phyloP scores from a whole-genome alignment of 1,284 basidiomycete genomes.

The Trichosporon faecale region DNA sequence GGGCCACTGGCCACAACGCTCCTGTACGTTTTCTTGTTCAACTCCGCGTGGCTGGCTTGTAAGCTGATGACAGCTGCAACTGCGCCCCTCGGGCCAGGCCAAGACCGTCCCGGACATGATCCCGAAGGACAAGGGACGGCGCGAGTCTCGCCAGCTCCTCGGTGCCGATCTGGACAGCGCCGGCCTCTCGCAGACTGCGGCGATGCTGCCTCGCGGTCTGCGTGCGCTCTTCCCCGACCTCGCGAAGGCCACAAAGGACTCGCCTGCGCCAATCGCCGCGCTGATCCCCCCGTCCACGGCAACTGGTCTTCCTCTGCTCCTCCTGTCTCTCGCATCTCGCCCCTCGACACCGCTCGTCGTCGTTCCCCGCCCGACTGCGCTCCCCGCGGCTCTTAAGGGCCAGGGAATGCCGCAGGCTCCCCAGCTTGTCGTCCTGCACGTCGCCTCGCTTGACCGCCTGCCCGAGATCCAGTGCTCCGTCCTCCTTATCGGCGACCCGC shows the following conservation, averaged over 20 bases:
- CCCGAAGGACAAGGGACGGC: not conserved
- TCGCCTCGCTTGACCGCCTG: slow-evolving; percentile 23
- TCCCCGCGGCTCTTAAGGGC: slow-evolving; percentile 27
- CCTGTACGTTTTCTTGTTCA: slow-evolving; percentile 35
- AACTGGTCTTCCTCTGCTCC: slow-evolving; percentile 38
- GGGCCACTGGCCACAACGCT: slow-evolving; percentile 51
- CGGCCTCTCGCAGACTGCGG: slow-evolving; percentile 37
- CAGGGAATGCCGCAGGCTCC: slow-evolving; percentile 24
- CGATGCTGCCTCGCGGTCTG: slow-evolving; percentile 40
- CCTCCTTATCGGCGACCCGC: slow-evolving; percentile 39
- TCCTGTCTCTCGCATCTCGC: slow-evolving; percentile 37
- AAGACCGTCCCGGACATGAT: slow-evolving; percentile 33
- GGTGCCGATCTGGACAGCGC: slow-evolving; percentile 19
- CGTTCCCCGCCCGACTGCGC: slow-evolving; percentile 31
- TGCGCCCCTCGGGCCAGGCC: slow-evolving; percentile 44
- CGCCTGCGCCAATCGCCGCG: slow-evolving; percentile 32
- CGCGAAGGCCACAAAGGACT: slow-evolving; percentile 9
- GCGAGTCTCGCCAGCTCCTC: slow-evolving; percentile 15
- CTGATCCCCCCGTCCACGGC: slow-evolving; percentile 40
- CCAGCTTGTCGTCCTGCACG: slow-evolving; percentile 39
- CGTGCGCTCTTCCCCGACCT: slow-evolving; percentile 39
- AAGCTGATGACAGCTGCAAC: slow-evolving; percentile 35
- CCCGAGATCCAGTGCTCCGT: slow-evolving; percentile 23
- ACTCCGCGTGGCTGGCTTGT: too few relatives aligned
- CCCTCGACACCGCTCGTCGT: slow-evolving; percentile 37